Percentiles rank a stretch among this genome's conserved stretches.
Conservation (phyloP, 2,329 filamentous ascomycete species). For the Gyromitra esculenta region DNA sequence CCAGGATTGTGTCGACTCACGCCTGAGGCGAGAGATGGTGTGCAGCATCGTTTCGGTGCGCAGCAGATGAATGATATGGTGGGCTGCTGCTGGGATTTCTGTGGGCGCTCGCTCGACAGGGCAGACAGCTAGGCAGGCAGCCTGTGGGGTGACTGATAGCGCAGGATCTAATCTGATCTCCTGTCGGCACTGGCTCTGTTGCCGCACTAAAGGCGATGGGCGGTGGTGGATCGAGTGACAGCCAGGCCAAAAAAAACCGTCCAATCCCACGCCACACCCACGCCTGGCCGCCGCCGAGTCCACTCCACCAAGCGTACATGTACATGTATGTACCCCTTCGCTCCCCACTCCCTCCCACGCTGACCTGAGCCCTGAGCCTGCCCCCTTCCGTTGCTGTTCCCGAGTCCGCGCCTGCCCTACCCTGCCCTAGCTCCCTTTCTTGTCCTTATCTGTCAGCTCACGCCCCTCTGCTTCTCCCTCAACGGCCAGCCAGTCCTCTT, state of each 20-base stretch:
- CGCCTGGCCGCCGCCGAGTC: slow-evolving; percentile 28
- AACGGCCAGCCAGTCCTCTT: slow-evolving; percentile 48
- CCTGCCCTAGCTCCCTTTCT: slow-evolving; percentile 20
- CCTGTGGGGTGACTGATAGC: slow-evolving; percentile 8
- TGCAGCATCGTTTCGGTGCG: slow-evolving; percentile 11
- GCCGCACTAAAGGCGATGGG: slow-evolving; percentile 27
- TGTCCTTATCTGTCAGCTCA: slow-evolving; percentile 45
- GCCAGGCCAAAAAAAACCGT: background rate
- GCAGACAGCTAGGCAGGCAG: too few relatives aligned
- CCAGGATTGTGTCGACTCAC: slow-evolving; percentile 15
- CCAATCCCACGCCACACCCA: background rate
- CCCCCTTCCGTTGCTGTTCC: slow-evolving; percentile 23
- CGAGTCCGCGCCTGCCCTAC: slow-evolving; percentile 38
- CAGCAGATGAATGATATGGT: slow-evolving; percentile 23
- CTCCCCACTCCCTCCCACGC: slow-evolving; percentile 10
- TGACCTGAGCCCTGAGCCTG: slow-evolving; percentile 16
- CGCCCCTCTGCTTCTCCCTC: slow-evolving; percentile 31
- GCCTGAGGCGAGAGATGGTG: slow-evolving; percentile 27
- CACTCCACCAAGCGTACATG: background rate
- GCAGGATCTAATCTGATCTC: slow-evolving; percentile 52
- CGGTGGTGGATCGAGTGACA: slow-evolving; percentile 41
- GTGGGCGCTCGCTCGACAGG: background rate
- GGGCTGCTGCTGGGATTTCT: slow-evolving; percentile 5
- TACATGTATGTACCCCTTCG: background rate
- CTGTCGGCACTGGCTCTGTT: slow-evolving; percentile 10